Evolutionary conservation across 1,284 basidiomycete species (phyloP), one percentile per base, ranked within the genome.

Genomic region (Volvariella volvacea): DNA sequence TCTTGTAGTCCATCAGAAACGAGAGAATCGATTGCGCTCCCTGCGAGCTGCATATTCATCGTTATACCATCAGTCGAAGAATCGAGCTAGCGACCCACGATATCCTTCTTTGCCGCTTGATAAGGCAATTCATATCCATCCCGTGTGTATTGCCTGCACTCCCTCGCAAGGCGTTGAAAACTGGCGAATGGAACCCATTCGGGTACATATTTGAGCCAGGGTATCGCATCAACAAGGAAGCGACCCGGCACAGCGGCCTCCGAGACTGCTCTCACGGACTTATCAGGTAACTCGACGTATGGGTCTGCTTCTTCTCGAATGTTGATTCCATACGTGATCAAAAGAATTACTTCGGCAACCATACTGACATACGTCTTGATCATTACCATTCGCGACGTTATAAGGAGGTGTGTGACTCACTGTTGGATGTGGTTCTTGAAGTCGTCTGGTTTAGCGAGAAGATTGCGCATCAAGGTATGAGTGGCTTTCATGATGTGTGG

Each of bases 121-220:
- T 59, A 71, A 1, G 67, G 64, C 21, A 52, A 52, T 12, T 64
- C 56, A 8, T 56, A 50, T 52, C 67, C 47, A 1, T 43, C 38
- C 15, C 37, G 21, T 10, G 47, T 45, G 10, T 46, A 42, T 19
- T 46, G 31, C 10, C 55, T 58, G 64, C 67, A 68, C 31, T 61
- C 52, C n/a, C 46, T 46, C 0, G 69, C 68, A 31, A 66, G 53
- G 7, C 60, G 60, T 51, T 72, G 62, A 60, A 72, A 73, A 1
- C 57, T 59, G 0, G 67, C 63, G 4, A 71, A 68, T 2, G 73
- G 74, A 22, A 70, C 57, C 68, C 68, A 76, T 17, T 59, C 52
- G 7, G 74, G 75, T 34, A 76, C 36, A 42, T 67, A 50, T 52
- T 62, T 65, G 41, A 76, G 58, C 49, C 42, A 33, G 6, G 59